Conservation (phyloP, 176 grass and related monocot genomes). For the Tillandsia leiboldiana region DNA sequence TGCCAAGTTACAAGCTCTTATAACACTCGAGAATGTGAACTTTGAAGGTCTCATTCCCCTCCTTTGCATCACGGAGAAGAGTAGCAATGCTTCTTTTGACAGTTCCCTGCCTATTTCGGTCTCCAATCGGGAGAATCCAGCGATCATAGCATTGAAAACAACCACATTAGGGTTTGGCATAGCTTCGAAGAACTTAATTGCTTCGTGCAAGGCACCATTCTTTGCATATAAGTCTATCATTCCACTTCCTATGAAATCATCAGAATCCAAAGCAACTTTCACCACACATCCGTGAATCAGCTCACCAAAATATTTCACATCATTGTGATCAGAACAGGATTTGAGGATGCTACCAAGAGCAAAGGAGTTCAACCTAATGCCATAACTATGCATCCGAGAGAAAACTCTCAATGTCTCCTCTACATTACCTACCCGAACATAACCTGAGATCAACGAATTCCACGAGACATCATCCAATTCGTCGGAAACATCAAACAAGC, state of each 20-base stretch:
- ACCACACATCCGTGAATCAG: conserved; percentile 51
- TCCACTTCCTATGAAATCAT: conserved; percentile 44
- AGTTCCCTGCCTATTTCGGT: conserved; percentile 16
- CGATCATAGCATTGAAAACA: conserved; percentile 64
- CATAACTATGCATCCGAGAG: conserved; percentile 25
- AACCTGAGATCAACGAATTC: conserved; percentile 53
- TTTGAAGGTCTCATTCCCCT: conserved; percentile 51
- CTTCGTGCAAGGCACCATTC: conserved; percentile 26
- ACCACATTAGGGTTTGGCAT: conserved; percentile 60
- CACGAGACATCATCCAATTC: conserved; percentile 48
- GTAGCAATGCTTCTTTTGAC: conserved; percentile 11
- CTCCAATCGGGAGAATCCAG: conserved; percentile 38
- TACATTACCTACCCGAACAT: conserved; percentile 13
- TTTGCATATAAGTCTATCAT: conserved; percentile 59
- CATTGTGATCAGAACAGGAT: conserved; percentile 20
- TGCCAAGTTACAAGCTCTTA: conserved; percentile 34
- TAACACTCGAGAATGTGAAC: conserved; percentile 52
- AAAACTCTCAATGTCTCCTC: conserved; percentile 35
- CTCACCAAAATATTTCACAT: conserved; percentile 14
- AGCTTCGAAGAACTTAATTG: conserved; percentile 34
- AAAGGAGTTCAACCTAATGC: conserved; percentile 44
- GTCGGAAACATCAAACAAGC: conserved; percentile 25
- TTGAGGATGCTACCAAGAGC: conserved; percentile 68
- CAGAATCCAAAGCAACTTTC: conserved; percentile 41
- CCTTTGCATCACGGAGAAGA: conserved; percentile 51